Evolutionary conservation across 495 filamentous ascomycete genomes (phyloP).

Genomic region (Penicillium paradoxum): DNA sequence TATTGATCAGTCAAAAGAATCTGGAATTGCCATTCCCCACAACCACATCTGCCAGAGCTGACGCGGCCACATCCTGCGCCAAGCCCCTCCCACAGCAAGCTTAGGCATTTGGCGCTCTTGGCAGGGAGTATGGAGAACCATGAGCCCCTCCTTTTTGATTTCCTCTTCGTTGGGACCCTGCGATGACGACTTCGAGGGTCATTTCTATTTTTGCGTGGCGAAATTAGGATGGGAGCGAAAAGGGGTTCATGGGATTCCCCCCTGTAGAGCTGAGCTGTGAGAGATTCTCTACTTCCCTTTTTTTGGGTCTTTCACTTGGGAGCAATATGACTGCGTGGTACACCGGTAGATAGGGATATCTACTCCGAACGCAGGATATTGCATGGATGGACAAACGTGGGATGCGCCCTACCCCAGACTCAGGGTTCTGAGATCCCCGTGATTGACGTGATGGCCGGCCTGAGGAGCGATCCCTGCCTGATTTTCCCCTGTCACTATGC

Average conservation of each 20-base stretch:
- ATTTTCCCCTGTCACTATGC: conserved; percentile 22
- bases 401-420: conserved; percentile 12
- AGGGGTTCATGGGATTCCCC: conserved; percentile 1
- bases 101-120: conserved; percentile 31
- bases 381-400: background rate
- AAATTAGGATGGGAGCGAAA: background rate
- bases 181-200: background rate
- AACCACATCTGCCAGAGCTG: conserved; percentile 22
- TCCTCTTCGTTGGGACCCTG: background rate
- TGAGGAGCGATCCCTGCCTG: conserved; percentile 26
- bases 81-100: conserved; percentile 22
- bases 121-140: conserved; percentile 3
- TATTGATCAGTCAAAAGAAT: too few relatives aligned
- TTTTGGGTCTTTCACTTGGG: background rate
- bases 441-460: conserved; percentile 25
- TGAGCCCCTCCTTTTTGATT: conserved; percentile 2
- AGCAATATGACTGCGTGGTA: background rate
- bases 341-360: background rate
- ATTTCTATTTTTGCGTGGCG: conserved; percentile 9
- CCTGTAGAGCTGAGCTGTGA: background rate
- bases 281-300: background rate
- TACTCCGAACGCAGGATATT: background rate
- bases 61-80: conserved; percentile 27
- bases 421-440: conserved; percentile 12
- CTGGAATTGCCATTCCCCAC: background rate